Conservation (phyloP, 164 flowering plant species). For the Annona squamosa region DNA sequence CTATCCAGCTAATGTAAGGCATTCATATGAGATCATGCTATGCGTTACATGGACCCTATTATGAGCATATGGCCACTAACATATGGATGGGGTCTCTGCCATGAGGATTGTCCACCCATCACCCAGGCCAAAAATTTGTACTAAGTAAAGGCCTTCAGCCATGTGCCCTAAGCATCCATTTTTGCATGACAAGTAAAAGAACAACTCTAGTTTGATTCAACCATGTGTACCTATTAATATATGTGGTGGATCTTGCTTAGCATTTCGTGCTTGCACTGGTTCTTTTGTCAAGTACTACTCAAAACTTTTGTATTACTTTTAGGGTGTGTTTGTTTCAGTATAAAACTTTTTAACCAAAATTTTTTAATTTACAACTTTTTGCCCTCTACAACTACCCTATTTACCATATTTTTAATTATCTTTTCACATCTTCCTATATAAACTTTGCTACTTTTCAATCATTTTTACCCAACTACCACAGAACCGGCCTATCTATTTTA, state of each 20-base stretch:
- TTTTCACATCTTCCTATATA: too few species aligned
- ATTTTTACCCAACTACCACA: too few species aligned
- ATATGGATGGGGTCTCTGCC: background rate
- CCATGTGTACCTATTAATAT: background rate
- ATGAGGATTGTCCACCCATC: background rate
- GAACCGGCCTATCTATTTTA: too few species aligned
- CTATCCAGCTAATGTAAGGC: background rate
- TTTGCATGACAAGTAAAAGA: background rate
- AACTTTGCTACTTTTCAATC: too few species aligned
- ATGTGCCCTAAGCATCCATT: background rate
- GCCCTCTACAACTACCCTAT: too few species aligned
- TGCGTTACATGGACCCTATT: background rate
- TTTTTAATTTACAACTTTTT: too few species aligned
- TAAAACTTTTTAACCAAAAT: too few species aligned
- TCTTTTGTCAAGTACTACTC: too few species aligned
- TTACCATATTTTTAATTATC: too few species aligned
- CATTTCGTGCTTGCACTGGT: background rate
- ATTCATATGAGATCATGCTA: background rate
- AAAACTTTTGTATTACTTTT: too few species aligned
- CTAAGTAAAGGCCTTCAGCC: background rate
- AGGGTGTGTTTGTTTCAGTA: too few species aligned
- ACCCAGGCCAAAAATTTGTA: background rate
- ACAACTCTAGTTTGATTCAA: background rate
- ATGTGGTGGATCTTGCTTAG: background rate
- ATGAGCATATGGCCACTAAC: background rate